Base-by-base conservation (phyloP, 768 basidiomycete species). In the Mycena pura region DNA sequence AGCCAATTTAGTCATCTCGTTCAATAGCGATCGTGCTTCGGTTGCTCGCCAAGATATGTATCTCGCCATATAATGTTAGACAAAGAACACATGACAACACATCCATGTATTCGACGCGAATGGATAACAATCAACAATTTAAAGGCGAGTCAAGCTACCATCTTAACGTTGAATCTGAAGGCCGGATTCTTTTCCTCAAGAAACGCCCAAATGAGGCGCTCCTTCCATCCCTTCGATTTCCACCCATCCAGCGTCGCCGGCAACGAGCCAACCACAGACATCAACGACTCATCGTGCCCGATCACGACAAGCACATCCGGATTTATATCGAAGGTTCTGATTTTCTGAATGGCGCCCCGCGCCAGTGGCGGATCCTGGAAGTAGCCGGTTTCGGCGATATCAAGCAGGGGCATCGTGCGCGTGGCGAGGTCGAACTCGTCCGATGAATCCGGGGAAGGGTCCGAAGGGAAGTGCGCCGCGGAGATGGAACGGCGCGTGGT, bases 301-400 rank as follows among this genome's bases (percentile, higher is more conserved):
- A 61, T n/a, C 34, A 68, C 32, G 10, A 66, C 65, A 21, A 68
- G 55, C 9, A 68, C 65, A 34, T 67, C 59, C 24, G 46, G 25
- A 19, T 60, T 46, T 13, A 25, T 53, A 40, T 67, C 65, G 44
- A 67, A 64, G 25, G 11, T 27, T 19, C 5, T 10, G 3, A 63
- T 22, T 39, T 55, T 56, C 15, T 21, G 13, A 11, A 55, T 19
- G 10, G 62, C 32, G 11, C 13, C 34, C 15, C 45, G 41, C 6
- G 61, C 65, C 22, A 22, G 17, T 8, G 40, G 43, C 13, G 47
- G 50, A 43, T 63, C 61, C n/a, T 39, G 49, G 43, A 54, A 39
- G n/a, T 22, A 38, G 10, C 28, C 40, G 32, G 14, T 39, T 1
- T 63, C 51, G 24, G 57, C 28, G 22, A 63, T 19, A 28, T 50